phyloP scores from a whole-genome alignment of 805 yeast genomes.

The Lipomyces spencermartinsiae region DNA sequence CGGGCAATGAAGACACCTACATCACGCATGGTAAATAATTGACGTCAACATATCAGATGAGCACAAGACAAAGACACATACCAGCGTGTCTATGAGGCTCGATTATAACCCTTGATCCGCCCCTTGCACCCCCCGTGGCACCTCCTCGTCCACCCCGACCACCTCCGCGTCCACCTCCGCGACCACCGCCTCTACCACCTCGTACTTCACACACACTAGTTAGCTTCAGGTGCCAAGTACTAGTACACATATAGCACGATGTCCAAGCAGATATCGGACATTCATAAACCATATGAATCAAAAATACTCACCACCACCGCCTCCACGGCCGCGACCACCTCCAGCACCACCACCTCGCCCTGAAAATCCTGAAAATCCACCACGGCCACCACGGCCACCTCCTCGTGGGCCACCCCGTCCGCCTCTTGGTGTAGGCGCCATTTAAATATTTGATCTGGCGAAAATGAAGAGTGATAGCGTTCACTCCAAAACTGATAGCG shows the following conservation, averaged over 20 bases:
- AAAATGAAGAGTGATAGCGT: background rate
- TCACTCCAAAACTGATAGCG: background rate
- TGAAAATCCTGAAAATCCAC: slow-evolving; percentile 54
- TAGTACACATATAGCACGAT: background rate
- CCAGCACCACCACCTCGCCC: slow-evolving; percentile 55
- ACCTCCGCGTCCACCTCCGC: slow-evolving; percentile 53
- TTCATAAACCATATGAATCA: background rate
- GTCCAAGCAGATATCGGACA: background rate
- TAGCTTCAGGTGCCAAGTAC: slow-evolving; percentile 39
- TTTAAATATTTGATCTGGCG: slow-evolving; percentile 43
- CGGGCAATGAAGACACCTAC: slow-evolving; percentile 90
- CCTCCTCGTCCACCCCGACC: slow-evolving; percentile 60
- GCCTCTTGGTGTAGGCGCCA: slow-evolving; percentile 74
- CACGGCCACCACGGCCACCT: slow-evolving; percentile 51
- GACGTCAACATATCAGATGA: background rate
- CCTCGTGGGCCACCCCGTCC: slow-evolving; percentile 53
- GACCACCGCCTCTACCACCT: slow-evolving; percentile 48
- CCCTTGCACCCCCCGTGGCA: slow-evolving; percentile 64
- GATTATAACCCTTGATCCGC: slow-evolving; percentile 91
- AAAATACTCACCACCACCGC: slow-evolving; percentile 55
- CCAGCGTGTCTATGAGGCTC: slow-evolving; percentile 99
- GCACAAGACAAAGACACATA: slow-evolving; percentile 6
- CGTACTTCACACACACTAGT: slow-evolving; percentile 46
- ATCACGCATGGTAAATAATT: background rate
- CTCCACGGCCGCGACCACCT: slow-evolving; percentile 51